A percentile compares a stretch with the other conserved stretches of the same genome.
Conservation (phyloP, 371 early-diverging fungal species). For the Mortierella sp. region DNA sequence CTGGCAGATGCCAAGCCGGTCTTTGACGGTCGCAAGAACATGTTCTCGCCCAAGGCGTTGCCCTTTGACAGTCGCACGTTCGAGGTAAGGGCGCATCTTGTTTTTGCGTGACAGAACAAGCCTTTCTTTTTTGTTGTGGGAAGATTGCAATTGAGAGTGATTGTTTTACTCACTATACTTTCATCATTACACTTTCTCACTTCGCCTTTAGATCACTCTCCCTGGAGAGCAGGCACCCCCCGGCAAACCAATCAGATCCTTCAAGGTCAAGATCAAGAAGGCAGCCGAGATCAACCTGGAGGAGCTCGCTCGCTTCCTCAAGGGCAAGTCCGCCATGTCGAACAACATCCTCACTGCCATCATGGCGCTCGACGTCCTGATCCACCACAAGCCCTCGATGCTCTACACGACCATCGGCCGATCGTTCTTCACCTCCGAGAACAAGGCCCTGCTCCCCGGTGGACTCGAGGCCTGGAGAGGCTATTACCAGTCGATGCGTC, state of each 20-base stretch:
- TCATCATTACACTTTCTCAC: slow-evolving; percentile 1
- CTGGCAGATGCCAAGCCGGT: slow-evolving; percentile 57
- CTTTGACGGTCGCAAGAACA: slow-evolving; percentile 67
- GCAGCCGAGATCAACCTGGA: slow-evolving; percentile 69
- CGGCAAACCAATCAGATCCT: slow-evolving; percentile 11
- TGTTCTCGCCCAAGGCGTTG: slow-evolving; percentile 60
- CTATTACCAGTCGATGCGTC: slow-evolving; percentile 87
- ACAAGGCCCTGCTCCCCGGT: slow-evolving; percentile 67
- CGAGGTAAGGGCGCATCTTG: slow-evolving; percentile 60
- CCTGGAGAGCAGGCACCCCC: slow-evolving; percentile 41
- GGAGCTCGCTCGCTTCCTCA: slow-evolving; percentile 65
- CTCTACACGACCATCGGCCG: slow-evolving; percentile 83
- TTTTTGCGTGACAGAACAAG: neutral
- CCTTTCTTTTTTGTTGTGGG: neutral
- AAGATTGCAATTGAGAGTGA: neutral
- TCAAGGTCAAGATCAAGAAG: slow-evolving; percentile 69
- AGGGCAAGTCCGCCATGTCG: slow-evolving; percentile 59
- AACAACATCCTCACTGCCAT: slow-evolving; percentile 71
- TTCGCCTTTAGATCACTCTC: slow-evolving; percentile 56
- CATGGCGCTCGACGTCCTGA: slow-evolving; percentile 83
- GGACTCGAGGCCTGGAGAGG: slow-evolving; percentile 95
- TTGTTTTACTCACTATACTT: neutral
- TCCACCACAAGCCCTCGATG: slow-evolving; percentile 81
- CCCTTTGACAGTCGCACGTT: slow-evolving; percentile 59
- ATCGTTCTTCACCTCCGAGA: slow-evolving; percentile 85